Evolutionary conservation across 2,329 filamentous ascomycete species (phyloP).

Genomic region (Arthrobotrys iridis): DNA sequence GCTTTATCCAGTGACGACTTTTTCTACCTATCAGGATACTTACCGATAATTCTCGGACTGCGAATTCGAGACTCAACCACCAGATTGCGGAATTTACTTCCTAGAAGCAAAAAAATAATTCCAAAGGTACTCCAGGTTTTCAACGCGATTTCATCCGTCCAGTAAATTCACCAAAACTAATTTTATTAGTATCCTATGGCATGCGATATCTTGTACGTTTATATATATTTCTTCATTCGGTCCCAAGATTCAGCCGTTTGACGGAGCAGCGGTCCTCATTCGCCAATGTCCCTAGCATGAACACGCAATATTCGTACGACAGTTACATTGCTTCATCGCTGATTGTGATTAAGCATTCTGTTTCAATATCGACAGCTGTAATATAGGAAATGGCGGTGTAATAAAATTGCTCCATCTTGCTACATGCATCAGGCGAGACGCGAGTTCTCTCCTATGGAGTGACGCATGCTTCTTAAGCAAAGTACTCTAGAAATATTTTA

Average conservation of each 20-base stretch:
- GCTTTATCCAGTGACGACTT: too few species aligned
- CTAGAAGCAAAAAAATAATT: too few species aligned
- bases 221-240: too few species aligned
- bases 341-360: constrained; percentile 14
- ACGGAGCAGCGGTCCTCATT: constrained; percentile 8
- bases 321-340: background rate
- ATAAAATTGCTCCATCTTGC: constrained; percentile 20
- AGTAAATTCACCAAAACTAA: too few species aligned
- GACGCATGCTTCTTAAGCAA: background rate
- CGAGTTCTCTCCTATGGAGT: background rate
- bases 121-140: too few species aligned
- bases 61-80: too few species aligned
- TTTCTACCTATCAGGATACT: too few species aligned
- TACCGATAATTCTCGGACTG: too few species aligned
- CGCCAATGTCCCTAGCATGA: background rate
- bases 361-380: background rate
- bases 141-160: too few species aligned
- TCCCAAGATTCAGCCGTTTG: background rate
- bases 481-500: background rate
- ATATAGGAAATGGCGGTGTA: constrained; percentile 4
- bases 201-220: too few species aligned
- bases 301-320: background rate
- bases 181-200: too few species aligned
- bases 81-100: too few species aligned
- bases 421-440: constrained; percentile 9